Evolutionary conservation across 495 filamentous ascomycete species (phyloP), one percentile per base, ranked within the genome.

Genomic region (Hyaloscypha bicolor): DNA sequence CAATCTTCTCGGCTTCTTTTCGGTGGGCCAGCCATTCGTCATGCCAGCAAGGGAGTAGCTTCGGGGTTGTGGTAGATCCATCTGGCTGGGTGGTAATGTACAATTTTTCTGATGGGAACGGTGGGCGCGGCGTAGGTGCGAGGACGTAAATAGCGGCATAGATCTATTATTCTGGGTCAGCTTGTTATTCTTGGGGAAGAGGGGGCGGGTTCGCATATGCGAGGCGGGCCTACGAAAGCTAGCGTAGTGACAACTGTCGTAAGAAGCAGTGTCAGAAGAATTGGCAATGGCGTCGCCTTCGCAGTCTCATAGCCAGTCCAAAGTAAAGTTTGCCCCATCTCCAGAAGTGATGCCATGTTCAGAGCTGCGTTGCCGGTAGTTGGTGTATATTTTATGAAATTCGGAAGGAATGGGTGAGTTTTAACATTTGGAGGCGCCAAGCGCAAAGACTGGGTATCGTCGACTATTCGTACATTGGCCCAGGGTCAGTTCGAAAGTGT

Each of bases 41-140:
- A 67, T 90, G 84, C 93, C 93, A 97, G 81, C 90, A 94, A 6
- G 94, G 91, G 51, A 98, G 81, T 31, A 82, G 80, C 64, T 88
- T 83, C 1, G 86, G 80, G 16, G 77, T 64, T 63, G 84, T 88
- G 55, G 83, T 80, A 3, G 76, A 78, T 67, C 93, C 91, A 70
- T 87, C 83, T 61, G 89, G 79, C 33, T 86, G 77, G 22, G 92
- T 88, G 31, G 91, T 94, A 35, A 86, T 85, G 80, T 93, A 98
- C n/a, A 82, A 88, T 76, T 93, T 93, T 78, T 99, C 95, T 59
- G 91, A 92, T n/a, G 81, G 80, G 29, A 87, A 81, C 3, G 92
- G 83, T 11, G 81, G 78, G 55, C 95, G 93, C 2, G 95, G 95
- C 31, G 87, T 84, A 30, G 93, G 93, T 14, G 94, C 94, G 75